Conservation (phyloP, 176 grass and related monocot species). For the Pontederia paniculata region DNA sequence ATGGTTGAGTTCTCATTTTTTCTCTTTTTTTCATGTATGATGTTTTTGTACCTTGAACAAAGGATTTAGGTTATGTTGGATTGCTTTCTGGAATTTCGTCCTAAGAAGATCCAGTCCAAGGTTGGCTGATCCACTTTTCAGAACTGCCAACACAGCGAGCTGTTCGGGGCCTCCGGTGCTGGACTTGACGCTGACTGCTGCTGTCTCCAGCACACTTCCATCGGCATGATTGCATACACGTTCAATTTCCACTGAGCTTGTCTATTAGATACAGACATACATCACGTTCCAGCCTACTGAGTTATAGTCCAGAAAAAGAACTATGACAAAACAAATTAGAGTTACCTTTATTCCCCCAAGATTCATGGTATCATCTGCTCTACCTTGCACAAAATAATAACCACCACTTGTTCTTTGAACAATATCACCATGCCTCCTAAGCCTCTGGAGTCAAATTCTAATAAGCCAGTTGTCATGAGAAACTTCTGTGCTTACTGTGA, state of each 20-base stretch:
- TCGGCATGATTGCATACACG: conserved; percentile 66
- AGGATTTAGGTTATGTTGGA: conserved; percentile 83
- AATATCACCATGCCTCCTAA: conserved; percentile 87
- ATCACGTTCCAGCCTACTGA: background rate
- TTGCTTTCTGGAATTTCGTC: conserved; percentile 68
- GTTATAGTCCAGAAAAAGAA: background rate
- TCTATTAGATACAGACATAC: conserved; percentile 21
- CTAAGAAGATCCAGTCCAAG: conserved; percentile 37
- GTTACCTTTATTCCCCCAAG: conserved; percentile 93
- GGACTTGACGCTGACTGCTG: conserved; percentile 60
- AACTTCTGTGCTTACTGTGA: no score
- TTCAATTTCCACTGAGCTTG: conserved; percentile 96
- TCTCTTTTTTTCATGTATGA: background rate
- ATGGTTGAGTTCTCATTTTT: background rate
- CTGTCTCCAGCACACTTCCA: conserved; percentile 71
- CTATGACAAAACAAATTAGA: background rate
- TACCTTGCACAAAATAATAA: conserved; percentile 80
- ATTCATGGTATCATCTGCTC: conserved; percentile 98
- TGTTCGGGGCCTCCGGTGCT: conserved; percentile 59
- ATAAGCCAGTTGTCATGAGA: background rate
- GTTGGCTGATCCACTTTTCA: conserved; percentile 37
- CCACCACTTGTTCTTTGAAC: conserved; percentile 79
- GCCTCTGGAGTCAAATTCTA: conserved; percentile 32
- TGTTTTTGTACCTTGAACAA: conserved; percentile 77
- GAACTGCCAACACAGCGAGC: conserved; percentile 61